phyloP scores from a whole-genome alignment of 1,284 basidiomycete genomes.

The Ganoderma sinense region DNA sequence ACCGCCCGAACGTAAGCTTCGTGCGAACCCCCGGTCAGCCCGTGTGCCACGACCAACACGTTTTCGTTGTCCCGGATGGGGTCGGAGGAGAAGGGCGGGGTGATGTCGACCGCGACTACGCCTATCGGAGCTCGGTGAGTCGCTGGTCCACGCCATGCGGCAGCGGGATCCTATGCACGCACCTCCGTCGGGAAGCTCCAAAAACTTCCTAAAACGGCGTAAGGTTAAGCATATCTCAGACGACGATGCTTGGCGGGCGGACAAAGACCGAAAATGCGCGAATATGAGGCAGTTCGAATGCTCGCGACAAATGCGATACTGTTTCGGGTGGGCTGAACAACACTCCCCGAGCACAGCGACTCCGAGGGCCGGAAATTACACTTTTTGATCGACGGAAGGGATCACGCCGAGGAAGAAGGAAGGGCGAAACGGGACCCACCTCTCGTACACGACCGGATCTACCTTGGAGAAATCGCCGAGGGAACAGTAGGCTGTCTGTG shows the following conservation, averaged over 20 bases:
- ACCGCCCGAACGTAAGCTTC: conserved; percentile 40
- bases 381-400: neutral
- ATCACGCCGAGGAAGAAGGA: neutral
- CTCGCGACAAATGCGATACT: neutral
- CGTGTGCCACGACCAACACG: conserved; percentile 38
- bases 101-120: conserved; percentile 37
- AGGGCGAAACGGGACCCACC: conserved; percentile 22
- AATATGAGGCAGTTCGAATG: neutral
- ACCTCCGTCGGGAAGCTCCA: conserved; percentile 37
- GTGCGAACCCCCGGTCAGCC: conserved; percentile 41
- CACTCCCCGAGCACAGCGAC: neutral
- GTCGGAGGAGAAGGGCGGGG: conserved; percentile 29
- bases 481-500: conserved; percentile 38
- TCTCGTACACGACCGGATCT: conserved; percentile 36
- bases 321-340: neutral
- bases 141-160: neutral
- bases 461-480: conserved; percentile 35
- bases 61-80: conserved; percentile 28
- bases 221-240: conserved; percentile 2
- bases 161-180: conserved; percentile 11
- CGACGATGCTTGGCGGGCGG: neutral
- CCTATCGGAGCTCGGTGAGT: conserved; percentile 25
- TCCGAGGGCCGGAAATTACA: neutral
- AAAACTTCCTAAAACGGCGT: conserved; percentile 23
- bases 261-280: neutral